Evolutionary conservation across 805 yeast genomes (phyloP).

Genomic region (Ogataea kodamae): DNA sequence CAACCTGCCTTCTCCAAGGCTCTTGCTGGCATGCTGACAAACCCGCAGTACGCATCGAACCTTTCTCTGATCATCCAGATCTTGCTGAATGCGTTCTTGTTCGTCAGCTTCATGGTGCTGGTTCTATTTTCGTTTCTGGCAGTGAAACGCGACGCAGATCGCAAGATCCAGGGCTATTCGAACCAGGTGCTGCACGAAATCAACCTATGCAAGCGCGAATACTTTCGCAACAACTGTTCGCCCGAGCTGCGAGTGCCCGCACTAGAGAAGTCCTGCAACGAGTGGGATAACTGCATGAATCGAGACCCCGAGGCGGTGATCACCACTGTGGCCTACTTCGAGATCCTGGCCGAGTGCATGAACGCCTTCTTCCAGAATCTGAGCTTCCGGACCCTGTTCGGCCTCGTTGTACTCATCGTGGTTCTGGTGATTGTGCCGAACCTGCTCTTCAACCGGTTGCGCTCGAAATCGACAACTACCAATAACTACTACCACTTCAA

Average conservation of each 20-base stretch:
- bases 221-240: constrained; percentile 67
- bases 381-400: constrained; percentile 24
- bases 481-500: constrained; percentile 25
- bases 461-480: constrained; percentile 25
- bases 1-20: constrained; percentile 8
- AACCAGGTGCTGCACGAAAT: constrained; percentile 61
- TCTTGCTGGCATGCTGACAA: constrained; percentile 18
- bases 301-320: constrained; percentile 56
- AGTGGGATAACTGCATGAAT: constrained; percentile 82
- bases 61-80: constrained; percentile 27
- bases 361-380: constrained; percentile 33
- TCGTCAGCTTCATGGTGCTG: constrained; percentile 18
- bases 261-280: constrained; percentile 61
- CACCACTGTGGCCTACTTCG: constrained; percentile 33
- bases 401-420: constrained; percentile 15
- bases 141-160: constrained; percentile 56
- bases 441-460: constrained; percentile 25
- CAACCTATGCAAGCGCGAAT: constrained; percentile 65
- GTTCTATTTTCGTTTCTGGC: constrained; percentile 23
- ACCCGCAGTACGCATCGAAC: constrained; percentile 29
- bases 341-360: constrained; percentile 33
- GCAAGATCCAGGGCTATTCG: constrained; percentile 61
- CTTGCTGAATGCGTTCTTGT: constrained; percentile 24
- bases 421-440: constrained; percentile 28
- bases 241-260: constrained; percentile 68